A percentile compares a stretch with the other conserved stretches of the same genome.
phyloP scores from a whole-genome alignment of 345 rosid genomes.

The Arabidopsis arenosa region DNA sequence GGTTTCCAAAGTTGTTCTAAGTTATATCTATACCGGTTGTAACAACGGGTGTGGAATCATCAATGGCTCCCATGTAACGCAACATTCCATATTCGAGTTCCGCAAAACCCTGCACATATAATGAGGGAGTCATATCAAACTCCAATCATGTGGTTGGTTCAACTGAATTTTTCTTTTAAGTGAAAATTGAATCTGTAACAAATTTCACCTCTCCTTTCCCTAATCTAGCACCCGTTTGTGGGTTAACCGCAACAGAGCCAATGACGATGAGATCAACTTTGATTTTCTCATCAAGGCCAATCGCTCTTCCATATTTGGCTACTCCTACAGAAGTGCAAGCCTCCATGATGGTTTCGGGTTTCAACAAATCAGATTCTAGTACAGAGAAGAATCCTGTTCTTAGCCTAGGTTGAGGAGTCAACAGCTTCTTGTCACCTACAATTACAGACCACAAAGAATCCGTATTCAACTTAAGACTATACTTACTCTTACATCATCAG shows the following conservation, averaged over 20 bases:
- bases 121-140: background rate
- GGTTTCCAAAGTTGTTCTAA: background rate
- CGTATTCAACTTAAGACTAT: background rate
- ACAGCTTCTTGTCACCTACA: constrained; percentile 72
- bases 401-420: constrained; percentile 91
- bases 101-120: constrained; percentile 76
- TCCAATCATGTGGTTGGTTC: background rate
- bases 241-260: constrained; percentile 92
- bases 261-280: constrained; percentile 78
- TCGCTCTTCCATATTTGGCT: constrained; percentile 84
- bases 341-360: constrained; percentile 57
- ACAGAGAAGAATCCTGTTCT: constrained; percentile 91
- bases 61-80: constrained; percentile 89
- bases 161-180: background rate
- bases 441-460: background rate
- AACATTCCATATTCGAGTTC: constrained; percentile 97
- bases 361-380: constrained; percentile 59
- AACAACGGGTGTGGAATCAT: constrained; percentile 78
- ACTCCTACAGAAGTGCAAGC: constrained; percentile 87
- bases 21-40: constrained; percentile 57
- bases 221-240: constrained; percentile 81
- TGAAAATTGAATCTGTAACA: background rate
- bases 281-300: constrained; percentile 79
- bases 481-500: background rate
- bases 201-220: constrained; percentile 89